Evolutionary conservation across 495 filamentous ascomycete genomes (phyloP).

Genomic region (Letharia lupina): DNA sequence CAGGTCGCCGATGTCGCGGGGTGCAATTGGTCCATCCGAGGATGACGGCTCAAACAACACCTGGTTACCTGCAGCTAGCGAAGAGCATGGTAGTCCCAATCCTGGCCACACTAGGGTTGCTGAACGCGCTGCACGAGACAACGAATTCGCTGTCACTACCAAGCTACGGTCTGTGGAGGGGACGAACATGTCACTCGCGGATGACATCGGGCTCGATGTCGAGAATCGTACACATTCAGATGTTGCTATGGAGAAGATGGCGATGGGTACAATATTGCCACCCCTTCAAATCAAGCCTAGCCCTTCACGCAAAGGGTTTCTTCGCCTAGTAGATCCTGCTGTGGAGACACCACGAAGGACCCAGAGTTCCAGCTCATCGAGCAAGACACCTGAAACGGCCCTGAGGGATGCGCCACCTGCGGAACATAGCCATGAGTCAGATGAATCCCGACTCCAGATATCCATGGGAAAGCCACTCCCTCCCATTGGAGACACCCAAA

Average conservation of each 20-base stretch:
- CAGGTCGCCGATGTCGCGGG: conserved; percentile 16
- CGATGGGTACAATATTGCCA: conserved; percentile 12
- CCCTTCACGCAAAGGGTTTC: neutral
- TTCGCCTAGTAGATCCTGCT: neutral
- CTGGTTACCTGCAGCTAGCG: neutral
- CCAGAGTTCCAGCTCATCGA: neutral
- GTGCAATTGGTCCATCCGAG: neutral
- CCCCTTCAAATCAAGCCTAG: neutral
- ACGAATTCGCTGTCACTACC: neutral
- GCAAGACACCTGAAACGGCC: conserved; percentile 4
- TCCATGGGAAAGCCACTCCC: conserved; percentile 13
- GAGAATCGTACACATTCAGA: conserved; percentile 10
- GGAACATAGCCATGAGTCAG: neutral
- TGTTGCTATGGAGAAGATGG: conserved; percentile 9
- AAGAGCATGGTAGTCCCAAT: neutral
- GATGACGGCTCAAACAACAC: conserved; percentile 1
- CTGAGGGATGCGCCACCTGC: neutral
- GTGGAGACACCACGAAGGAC: neutral
- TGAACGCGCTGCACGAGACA: neutral
- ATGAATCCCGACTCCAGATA: conserved; percentile 1
- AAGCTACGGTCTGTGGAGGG: neutral
- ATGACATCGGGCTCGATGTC: neutral
- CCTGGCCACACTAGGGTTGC: neutral
- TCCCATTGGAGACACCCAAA: conserved; percentile 9
- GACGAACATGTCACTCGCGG: neutral